Percentiles rank a stretch among this genome's conserved stretches.
These are phyloP conservation scores for Fusarium nelsonii DNA, from an alignment of 2,329 filamentous ascomycete species.

Conservation along the genomic window DNA sequence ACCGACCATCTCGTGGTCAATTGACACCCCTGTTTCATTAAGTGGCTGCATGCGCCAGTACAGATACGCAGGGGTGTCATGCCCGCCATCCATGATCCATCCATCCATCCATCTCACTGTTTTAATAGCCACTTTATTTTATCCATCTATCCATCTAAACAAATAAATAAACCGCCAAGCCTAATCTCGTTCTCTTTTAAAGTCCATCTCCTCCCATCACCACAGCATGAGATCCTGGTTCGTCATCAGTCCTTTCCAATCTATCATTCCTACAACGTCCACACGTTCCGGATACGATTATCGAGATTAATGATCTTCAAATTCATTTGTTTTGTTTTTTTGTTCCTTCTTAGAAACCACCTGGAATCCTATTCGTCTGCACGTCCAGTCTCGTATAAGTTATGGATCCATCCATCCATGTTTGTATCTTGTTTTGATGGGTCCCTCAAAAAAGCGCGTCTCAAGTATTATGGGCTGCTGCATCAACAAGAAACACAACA, in stretches of 20 bases:
- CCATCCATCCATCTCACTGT: conserved; percentile 46
- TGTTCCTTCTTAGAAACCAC: not conserved
- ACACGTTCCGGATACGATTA: conserved; percentile 35
- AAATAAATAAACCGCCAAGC: conserved; percentile 43
- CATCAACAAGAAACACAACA: conserved; percentile 40
- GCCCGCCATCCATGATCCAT: conserved; percentile 45
- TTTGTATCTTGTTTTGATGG: conserved; percentile 40
- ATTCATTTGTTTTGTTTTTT: not conserved
- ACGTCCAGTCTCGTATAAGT: conserved; percentile 21
- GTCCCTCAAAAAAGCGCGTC: conserved; percentile 30
- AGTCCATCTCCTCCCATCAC: conserved; percentile 38
- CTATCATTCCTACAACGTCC: conserved; percentile 28
- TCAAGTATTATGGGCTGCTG: conserved; percentile 30
- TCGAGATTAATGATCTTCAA: conserved; percentile 18
- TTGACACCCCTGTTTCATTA: conserved; percentile 49
- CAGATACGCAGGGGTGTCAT: conserved; percentile 47
- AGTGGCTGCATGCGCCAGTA: conserved; percentile 49
- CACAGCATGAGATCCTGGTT: conserved; percentile 24
- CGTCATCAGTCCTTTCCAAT: conserved; percentile 18
- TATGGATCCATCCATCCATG: conserved; percentile 28
- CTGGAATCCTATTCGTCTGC: not conserved
- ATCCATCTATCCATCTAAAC: conserved; percentile 8
- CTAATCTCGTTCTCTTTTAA: conserved; percentile 21
- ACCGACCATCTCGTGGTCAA: conserved; percentile 43
- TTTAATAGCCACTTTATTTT: conserved; percentile 16